Conservation (phyloP, 768 basidiomycete species). For the Mycena indigotica region DNA sequence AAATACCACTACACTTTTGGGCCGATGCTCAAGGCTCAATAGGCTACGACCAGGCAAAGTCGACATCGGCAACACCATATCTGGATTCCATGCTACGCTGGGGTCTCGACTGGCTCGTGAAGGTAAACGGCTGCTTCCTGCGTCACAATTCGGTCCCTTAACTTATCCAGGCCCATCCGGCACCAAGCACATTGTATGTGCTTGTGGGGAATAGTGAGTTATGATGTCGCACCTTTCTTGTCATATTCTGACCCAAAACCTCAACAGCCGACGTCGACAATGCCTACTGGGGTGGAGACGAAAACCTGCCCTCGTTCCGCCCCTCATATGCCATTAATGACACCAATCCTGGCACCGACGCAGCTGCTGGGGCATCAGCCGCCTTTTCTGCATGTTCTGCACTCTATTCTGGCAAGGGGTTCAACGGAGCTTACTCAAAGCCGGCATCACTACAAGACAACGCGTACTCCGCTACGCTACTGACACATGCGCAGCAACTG, state of each 20-base stretch:
- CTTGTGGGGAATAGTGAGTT: conserved; percentile 68
- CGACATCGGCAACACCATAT: conserved; percentile 80
- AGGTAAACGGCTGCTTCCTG: conserved; percentile 45
- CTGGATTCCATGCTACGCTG: conserved; percentile 90
- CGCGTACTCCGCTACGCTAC: conserved; percentile 68
- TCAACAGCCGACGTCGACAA: conserved; percentile 60
- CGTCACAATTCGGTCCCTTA: not conserved
- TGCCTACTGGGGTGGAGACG: conserved; percentile 89
- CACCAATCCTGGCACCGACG: conserved; percentile 87
- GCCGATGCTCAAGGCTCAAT: too few relatives aligned
- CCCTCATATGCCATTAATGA: conserved; percentile 79
- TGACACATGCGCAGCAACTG: conserved; percentile 73
- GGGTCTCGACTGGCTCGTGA: conserved; percentile 91
- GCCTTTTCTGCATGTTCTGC: conserved; percentile 87
- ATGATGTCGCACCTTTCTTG: not conserved
- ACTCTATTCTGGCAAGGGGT: conserved; percentile 67
- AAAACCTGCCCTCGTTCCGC: conserved; percentile 70
- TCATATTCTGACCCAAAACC: not conserved
- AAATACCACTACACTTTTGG: conserved; percentile 5
- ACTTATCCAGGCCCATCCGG: conserved; percentile 70
- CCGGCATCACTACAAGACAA: conserved; percentile 72
- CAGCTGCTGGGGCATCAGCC: conserved; percentile 78
- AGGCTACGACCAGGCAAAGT: conserved; percentile 85
- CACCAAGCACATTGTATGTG: conserved; percentile 70
- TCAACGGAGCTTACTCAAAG: conserved; percentile 55